Evolutionary conservation across 768 basidiomycete species (phyloP).

Genomic region (Udeniomyces megalosporus): DNA sequence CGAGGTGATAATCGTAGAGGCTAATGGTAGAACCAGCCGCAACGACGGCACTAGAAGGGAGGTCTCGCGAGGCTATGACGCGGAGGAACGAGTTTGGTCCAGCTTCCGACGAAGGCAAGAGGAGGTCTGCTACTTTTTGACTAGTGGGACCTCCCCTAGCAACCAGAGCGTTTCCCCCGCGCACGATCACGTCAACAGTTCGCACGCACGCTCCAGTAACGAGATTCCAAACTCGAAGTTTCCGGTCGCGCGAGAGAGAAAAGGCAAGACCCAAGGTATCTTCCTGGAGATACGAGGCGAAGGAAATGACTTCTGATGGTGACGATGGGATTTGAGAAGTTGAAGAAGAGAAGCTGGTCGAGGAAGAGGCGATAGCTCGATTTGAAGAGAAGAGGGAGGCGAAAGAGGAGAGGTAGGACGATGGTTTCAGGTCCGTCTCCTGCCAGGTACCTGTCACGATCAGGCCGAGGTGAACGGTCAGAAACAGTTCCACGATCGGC

Average conservation of each 20-base stretch:
- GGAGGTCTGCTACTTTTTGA: neutral
- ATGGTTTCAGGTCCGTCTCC: conserved; percentile 8
- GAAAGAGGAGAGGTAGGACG: conserved; percentile 11
- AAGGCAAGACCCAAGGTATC: conserved; percentile 60
- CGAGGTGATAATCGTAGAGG: conserved; percentile 33
- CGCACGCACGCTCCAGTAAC: conserved; percentile 17
- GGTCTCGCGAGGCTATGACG: conserved; percentile 24
- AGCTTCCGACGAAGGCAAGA: conserved; percentile 4
- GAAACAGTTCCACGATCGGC: too few relatives aligned
- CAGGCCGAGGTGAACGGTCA: too few relatives aligned
- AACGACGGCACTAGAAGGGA: conserved; percentile 41
- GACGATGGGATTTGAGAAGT: conserved; percentile 45
- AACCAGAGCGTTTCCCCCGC: neutral
- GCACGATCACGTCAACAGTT: conserved; percentile 32
- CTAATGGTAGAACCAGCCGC: conserved; percentile 18
- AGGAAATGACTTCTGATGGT: conserved; percentile 49
- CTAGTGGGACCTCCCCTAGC: neutral
- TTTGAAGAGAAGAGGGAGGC: conserved; percentile 23
- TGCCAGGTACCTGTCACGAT: too few relatives aligned
- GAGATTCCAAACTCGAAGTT: conserved; percentile 63
- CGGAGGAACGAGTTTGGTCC: conserved; percentile 29
- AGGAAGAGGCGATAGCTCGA: too few relatives aligned
- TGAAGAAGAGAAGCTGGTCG: conserved; percentile 37
- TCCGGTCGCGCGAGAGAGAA: conserved; percentile 74
- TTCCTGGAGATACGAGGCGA: conserved; percentile 58